Evolutionary conservation across 148 eudicot genomes (phyloP).

Genomic region (Rhododendron kiyosumense): DNA sequence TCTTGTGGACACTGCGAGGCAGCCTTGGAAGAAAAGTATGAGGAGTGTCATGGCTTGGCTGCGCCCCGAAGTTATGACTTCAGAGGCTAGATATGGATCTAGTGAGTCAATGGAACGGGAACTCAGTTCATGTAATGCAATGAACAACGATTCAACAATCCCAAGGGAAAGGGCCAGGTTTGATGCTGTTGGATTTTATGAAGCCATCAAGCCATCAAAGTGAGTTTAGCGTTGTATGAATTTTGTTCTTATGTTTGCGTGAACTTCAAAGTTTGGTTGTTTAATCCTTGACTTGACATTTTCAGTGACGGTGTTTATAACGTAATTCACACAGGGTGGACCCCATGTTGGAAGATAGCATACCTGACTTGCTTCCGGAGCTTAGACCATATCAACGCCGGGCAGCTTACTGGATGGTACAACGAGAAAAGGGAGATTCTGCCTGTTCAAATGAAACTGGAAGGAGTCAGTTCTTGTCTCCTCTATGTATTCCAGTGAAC

Average conservation of each 20-base stretch:
- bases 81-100: slow-evolving; percentile 75
- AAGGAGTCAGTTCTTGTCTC: slow-evolving; percentile 40
- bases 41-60: slow-evolving; percentile 89
- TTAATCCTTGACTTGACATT: slow-evolving; percentile 8
- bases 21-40: slow-evolving; percentile 84
- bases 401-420: slow-evolving; percentile 94
- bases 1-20: slow-evolving; percentile 59
- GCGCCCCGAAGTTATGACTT: slow-evolving; percentile 81
- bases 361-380: slow-evolving; percentile 76
- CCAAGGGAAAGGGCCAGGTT: slow-evolving; percentile 42
- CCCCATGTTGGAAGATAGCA: slow-evolving; percentile 63
- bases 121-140: slow-evolving; percentile 13
- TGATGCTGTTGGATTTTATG: slow-evolving; percentile 79
- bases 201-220: slow-evolving; percentile 93
- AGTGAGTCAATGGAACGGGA: slow-evolving; percentile 20
- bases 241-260: not conserved
- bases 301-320: slow-evolving; percentile 6
- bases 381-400: slow-evolving; percentile 98
- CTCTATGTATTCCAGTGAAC: slow-evolving; percentile 68
- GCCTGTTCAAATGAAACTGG: slow-evolving; percentile 21
- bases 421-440: slow-evolving; percentile 66
- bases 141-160: slow-evolving; percentile 19
- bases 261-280: not conserved
- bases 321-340: slow-evolving; percentile 39
- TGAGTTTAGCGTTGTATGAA: slow-evolving; percentile 30